These are phyloP conservation scores for Avena atlantica DNA, from an alignment of 176 grass and related monocot species.

Conservation along the genomic window DNA sequence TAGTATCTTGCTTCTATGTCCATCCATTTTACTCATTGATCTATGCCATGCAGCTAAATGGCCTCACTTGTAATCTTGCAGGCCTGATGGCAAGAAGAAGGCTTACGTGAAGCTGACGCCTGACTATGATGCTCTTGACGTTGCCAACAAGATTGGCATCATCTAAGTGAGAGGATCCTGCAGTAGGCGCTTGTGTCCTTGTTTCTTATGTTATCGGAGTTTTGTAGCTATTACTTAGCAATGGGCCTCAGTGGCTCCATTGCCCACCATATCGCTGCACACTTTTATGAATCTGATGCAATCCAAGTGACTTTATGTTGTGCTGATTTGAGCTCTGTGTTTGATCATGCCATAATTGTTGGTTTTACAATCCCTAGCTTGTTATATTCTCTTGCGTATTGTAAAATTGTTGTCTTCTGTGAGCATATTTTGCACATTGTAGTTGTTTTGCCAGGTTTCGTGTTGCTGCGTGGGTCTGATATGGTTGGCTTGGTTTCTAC, in stretches of 20 bases:
- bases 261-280: conserved; percentile 34
- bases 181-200: conserved; percentile 35
- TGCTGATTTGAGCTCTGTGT: neutral
- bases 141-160: conserved; percentile 80
- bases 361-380: neutral
- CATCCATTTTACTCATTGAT: neutral
- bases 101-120: conserved; percentile 78
- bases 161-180: conserved; percentile 44
- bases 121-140: conserved; percentile 74
- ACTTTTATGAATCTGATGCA: conserved; percentile 46
- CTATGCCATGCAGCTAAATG: neutral
- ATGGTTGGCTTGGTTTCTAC: neutral
- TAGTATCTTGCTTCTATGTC: neutral
- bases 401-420: neutral
- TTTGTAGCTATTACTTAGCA: conserved; percentile 49
- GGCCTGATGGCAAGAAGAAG: conserved; percentile 88
- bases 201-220: conserved; percentile 35
- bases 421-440: neutral
- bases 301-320: conserved; percentile 31
- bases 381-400: neutral
- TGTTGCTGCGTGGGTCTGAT: neutral
- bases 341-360: neutral
- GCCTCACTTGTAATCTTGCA: conserved; percentile 13
- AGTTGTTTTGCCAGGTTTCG: neutral
- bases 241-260: conserved; percentile 31